phyloP scores from a whole-genome alignment of 208 protist species.

The Acanthamoeba culbertsoni region DNA sequence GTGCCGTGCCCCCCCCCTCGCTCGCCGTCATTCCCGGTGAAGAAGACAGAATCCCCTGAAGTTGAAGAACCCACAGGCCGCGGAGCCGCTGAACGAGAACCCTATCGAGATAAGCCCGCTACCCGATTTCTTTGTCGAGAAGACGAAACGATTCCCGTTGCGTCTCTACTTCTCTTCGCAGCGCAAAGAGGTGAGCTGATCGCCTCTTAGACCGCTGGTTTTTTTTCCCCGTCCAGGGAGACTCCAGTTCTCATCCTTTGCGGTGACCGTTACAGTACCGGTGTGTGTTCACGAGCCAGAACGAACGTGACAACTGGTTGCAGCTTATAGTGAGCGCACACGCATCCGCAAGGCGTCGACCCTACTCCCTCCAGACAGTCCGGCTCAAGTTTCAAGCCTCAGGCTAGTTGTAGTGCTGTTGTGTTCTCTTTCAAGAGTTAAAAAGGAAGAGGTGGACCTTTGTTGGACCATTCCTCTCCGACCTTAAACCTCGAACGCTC shows the following conservation, averaged over 20 bases:
- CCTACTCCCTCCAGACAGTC: neutral
- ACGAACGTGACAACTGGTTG: neutral
- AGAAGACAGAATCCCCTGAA: no score
- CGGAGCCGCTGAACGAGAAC: neutral
- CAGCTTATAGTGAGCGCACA: neutral
- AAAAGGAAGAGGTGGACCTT: no score
- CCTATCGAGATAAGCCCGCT: neutral
- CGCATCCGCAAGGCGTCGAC: neutral
- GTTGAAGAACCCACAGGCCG: neutral
- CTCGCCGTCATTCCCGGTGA: no score
- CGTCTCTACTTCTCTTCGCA: constrained; percentile 12
- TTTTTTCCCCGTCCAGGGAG: neutral
- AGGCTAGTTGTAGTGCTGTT: no score
- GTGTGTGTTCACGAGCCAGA: neutral
- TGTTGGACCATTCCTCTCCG: no score
- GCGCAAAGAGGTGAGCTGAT: constrained; percentile 13
- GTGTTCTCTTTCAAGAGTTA: no score
- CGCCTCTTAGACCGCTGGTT: neutral
- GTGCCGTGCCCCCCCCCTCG: no score
- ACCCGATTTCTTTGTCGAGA: neutral
- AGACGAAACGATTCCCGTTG: neutral
- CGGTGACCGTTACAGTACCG: neutral
- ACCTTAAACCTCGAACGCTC: no score
- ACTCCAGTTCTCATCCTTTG: neutral
- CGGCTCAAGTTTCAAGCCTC: neutral